Evolutionary conservation across 2,329 filamentous ascomycete genomes (phyloP), one percentile per base, ranked within the genome.

Genomic region (Didymella pomorum): DNA sequence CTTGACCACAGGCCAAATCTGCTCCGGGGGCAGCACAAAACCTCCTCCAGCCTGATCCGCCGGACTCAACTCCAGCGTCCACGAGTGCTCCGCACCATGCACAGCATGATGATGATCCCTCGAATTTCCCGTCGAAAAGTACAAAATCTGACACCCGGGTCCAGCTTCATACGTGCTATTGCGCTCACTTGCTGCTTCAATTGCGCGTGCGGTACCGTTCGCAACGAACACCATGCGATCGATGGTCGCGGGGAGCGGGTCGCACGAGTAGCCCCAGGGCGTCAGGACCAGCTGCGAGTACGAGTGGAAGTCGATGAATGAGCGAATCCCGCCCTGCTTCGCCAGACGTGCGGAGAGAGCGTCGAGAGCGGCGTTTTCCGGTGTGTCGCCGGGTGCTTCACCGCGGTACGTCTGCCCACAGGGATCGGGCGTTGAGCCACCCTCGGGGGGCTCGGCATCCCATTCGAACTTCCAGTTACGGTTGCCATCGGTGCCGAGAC

Each of bases 241-340:
- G 3, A 84, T 83, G 0, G 87, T 79, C 60, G 85, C 83, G 23
- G 78, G 73, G 2, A 68, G 62, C 7, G 65, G 65, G 29, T 68
- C 66, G 47, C 67, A 70, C 2, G 81, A 73, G 42, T 77, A 75
- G n/a, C 86, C 86, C 63, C 86, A 88, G 0, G 79, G 83, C 12
- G 83, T 80, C 54, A 86, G 80, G 53, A 88, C 81, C 26, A 85
- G 79, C 69, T 89, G 86, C 23, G 81, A 82, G 71, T 87, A 89
- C 0, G 83, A 82, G 75, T 89, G 87, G 73, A 83, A 86, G 74
- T 89, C 87, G 52, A 89, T 83, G 69, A 83, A 89, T 0, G 87
- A 80, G 65, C 84, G 83, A 39, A 89, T 79, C 0, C 84, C 76
- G 2, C 64, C 65, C 9, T 68, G 67, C 1, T 74, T 71, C 1